Evolutionary conservation across 768 basidiomycete genomes (phyloP).

Genomic region (Omphalotus guepiniiformis): DNA sequence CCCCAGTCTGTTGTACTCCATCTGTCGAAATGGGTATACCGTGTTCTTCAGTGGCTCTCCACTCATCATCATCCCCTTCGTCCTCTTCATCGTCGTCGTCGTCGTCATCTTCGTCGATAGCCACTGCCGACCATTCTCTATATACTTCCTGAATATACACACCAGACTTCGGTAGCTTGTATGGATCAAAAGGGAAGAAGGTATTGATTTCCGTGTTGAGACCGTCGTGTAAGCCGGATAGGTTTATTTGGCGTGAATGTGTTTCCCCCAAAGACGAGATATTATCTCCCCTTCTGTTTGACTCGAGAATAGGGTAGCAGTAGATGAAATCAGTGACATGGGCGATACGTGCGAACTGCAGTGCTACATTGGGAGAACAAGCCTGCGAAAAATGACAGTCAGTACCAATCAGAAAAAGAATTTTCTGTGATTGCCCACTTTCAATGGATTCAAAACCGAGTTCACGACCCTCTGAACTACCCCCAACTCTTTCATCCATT

Average conservation of each 20-base stretch:
- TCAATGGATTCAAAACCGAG: constrained; percentile 85
- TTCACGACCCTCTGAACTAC: constrained; percentile 76
- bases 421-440: constrained; percentile 39
- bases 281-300: constrained; percentile 60
- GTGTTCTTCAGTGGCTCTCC: constrained; percentile 16
- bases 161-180: constrained; percentile 77
- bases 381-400: constrained; percentile 40
- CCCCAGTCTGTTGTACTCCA: constrained; percentile 17
- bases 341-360: constrained; percentile 91
- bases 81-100: constrained; percentile 52
- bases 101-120: constrained; percentile 69
- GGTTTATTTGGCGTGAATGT: constrained; percentile 15
- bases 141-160: constrained; percentile 80
- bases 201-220: constrained; percentile 73
- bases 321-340: constrained; percentile 90
- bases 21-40: constrained; percentile 18
- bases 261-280: constrained; percentile 22
- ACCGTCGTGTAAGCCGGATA: constrained; percentile 28
- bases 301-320: constrained; percentile 88
- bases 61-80: constrained; percentile 25
- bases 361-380: constrained; percentile 86
- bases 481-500: constrained; percentile 83
- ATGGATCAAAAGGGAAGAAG: constrained; percentile 99
- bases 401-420: constrained; percentile 1
- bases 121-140: constrained; percentile 85